Evolutionary conservation across 2,329 filamentous ascomycete species (phyloP).

Genomic region (Alternaria sp.): DNA sequence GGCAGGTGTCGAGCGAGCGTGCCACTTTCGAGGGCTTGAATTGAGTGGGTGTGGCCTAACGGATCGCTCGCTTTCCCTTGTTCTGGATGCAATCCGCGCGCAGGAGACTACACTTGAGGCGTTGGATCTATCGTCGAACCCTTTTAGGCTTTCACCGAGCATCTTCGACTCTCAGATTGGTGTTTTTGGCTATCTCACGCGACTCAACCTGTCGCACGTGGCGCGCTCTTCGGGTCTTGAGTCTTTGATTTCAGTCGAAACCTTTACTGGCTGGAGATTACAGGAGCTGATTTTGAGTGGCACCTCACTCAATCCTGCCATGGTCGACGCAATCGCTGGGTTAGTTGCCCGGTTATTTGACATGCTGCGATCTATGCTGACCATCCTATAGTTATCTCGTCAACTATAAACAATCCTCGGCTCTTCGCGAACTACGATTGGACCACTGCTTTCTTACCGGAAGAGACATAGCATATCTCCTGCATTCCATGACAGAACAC

Average conservation of each 20-base stretch:
- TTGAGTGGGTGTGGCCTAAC: conserved; percentile 69
- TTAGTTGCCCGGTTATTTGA: conserved; percentile 18
- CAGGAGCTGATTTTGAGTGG: conserved; percentile 72
- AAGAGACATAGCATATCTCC: conserved; percentile 69
- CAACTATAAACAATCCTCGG: conserved; percentile 65
- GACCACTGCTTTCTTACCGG: conserved; percentile 73
- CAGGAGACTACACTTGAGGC: conserved; percentile 73
- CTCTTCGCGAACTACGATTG: conserved; percentile 68
- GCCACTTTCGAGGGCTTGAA: conserved; percentile 72
- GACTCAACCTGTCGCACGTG: conserved; percentile 71
- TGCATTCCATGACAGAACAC: conserved; percentile 67
- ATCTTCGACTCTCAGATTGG: conserved; percentile 72
- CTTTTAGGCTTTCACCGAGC: conserved; percentile 69
- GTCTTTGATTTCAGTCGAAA: conserved; percentile 71
- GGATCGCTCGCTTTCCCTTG: conserved; percentile 66
- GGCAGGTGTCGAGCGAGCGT: conserved; percentile 70
- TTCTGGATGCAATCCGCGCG: conserved; percentile 69
- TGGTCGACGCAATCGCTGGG: conserved; percentile 68
- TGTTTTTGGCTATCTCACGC: conserved; percentile 71
- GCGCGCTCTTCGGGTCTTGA: conserved; percentile 69
- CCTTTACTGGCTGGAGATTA: conserved; percentile 71
- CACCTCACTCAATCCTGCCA: conserved; percentile 68
- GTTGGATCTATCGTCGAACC: conserved; percentile 72
- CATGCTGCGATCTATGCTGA: conserved; percentile 32
- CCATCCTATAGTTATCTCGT: conserved; percentile 64